Evolutionary conservation across 768 basidiomycete species (phyloP), one percentile per base, ranked within the genome.

Genomic region (Tremella yokohamensis): DNA sequence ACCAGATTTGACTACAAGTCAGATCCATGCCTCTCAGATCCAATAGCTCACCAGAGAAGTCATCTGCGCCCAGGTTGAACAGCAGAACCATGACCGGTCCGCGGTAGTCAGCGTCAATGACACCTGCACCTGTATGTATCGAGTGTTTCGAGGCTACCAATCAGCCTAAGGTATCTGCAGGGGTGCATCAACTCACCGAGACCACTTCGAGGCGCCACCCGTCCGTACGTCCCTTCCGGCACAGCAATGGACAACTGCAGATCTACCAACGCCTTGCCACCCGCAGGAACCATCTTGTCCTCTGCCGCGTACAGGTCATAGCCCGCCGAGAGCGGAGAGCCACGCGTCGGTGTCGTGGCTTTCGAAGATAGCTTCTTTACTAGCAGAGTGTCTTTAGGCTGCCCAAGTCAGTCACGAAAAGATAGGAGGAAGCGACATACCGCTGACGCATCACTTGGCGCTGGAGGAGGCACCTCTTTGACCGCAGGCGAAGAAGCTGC

Each of bases 81-180:
- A 99, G 81, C 34, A 99, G 81, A 29, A 97, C 89, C 69, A 87
- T 90, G 50, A 99, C 83, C 11, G 85, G 80, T n/a, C 94, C 94
- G 49, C 94, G 83, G 77, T 99, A 97, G 75, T 99, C 94, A 3
- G 90, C 89, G 61, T 99, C 94, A 52, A 99, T 83, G 8, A 99
- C 94, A 19, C 94, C 94, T 15, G 94, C 94, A 1, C 94, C 94
- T 0, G 93, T 97, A 73, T 92, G 89, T 55, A 98, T 97, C 85
- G 90, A 90, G 77, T 89, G 91, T 74, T 99, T 99, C 12, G 89
- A 89, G 13, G 94, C 94, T 94, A 62, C 15, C 8, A 16, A 11
- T 39, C 3, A 42, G 50, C 19, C 12, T 16, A 2, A n/a, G n/a
- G 22, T 18, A n/a, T 18, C 51, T 1, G 8, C 47, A 11, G 26